A percentile compares a stretch with the other conserved stretches of the same genome.
phyloP scores from a whole-genome alignment of 495 filamentous ascomycete species.

The Penicillium ucsense region DNA sequence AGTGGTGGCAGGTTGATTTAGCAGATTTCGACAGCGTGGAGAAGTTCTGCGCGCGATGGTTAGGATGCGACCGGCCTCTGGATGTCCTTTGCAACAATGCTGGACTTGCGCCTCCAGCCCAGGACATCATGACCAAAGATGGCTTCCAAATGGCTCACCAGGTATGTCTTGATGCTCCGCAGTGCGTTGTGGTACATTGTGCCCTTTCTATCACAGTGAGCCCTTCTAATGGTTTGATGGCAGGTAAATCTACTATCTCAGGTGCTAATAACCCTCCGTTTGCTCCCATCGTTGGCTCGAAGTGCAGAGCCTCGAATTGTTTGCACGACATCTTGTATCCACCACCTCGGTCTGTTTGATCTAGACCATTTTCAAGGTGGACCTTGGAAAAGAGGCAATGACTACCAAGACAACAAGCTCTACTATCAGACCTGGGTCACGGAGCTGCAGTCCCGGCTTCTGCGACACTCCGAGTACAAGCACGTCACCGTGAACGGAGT shows the following conservation, averaged over 20 bases:
- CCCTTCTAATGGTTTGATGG: neutral
- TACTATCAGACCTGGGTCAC: conserved; percentile 17
- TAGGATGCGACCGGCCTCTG: conserved; percentile 3
- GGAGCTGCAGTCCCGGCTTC: conserved; percentile 14
- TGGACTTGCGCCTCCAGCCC: conserved; percentile 1
- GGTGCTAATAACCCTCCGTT: conserved; percentile 12
- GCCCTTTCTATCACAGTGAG: neutral
- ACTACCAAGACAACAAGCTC: conserved; percentile 18
- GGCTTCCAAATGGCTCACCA: conserved; percentile 19
- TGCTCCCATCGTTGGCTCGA: conserved; percentile 14
- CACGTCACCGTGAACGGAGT: conserved; percentile 20
- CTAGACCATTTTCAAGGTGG: conserved; percentile 6
- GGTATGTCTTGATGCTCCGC: conserved; percentile 1
- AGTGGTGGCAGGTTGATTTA: conserved; percentile 46
- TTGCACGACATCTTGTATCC: conserved; percentile 19
- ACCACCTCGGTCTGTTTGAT: conserved; percentile 9
- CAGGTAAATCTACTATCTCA: conserved; percentile 19
- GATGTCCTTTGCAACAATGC: conserved; percentile 23
- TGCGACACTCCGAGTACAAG: conserved; percentile 7
- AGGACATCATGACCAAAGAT: conserved; percentile 9
- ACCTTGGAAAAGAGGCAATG: neutral
- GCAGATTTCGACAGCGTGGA: conserved; percentile 32
- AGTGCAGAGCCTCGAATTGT: conserved; percentile 12
- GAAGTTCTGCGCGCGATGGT: conserved; percentile 26
- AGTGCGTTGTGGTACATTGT: neutral